Base-by-base conservation (phyloP, 805 yeast genomes). In the Priceomyces haplophilus region DNA sequence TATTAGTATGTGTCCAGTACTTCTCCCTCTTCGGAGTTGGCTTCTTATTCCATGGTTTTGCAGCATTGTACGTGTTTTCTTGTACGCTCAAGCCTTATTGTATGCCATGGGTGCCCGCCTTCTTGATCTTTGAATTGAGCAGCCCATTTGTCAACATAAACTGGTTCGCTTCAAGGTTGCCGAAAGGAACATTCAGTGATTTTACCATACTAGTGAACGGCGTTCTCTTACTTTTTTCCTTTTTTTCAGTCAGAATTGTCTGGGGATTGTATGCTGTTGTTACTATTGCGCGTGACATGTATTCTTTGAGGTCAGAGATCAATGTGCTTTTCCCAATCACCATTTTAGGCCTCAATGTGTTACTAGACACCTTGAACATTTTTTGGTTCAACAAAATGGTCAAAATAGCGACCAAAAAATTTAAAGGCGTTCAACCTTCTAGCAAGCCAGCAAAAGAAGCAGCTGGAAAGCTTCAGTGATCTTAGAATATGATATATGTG, bases 81-180 rank as follows among this genome's bases (percentile, higher is more conserved):
- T 63, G 78, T 40, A 73, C 88, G 1, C 71, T 85, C 46, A 60
- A 71, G 24, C 97, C 97, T 3, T 86, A 82, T 62, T 79, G 88
- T 58, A 80, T 83, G 62, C 84, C 89, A 39, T 84, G 85, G 80
- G 76, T 86, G 20, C 91, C 96, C 1, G 80, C 83, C 16, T 93
- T 90, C 60, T 72, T 93, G 53, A 60, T 86, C 38, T 93, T 85
- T 63, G 99, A 93, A 65, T 75, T 86, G 32, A 84, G 95, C 37
- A 87, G 97, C 1, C 98, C 98, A 7, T 93, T 93, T 65, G 96
- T 93, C 48, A 95, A 93, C 64, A 61, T 87, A 58, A 88, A 93
- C 62, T 93, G 97, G 97, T 90, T 84, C 62, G 82, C 88, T 25
- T 75, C 85, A 24, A 83, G 86, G 53, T 69, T 89, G 13, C 93